Percentiles rank a stretch among this genome's conserved stretches.
phyloP scores from a whole-genome alignment of 2,329 filamentous ascomycete genomes.

The Aspergillus uvarum region DNA sequence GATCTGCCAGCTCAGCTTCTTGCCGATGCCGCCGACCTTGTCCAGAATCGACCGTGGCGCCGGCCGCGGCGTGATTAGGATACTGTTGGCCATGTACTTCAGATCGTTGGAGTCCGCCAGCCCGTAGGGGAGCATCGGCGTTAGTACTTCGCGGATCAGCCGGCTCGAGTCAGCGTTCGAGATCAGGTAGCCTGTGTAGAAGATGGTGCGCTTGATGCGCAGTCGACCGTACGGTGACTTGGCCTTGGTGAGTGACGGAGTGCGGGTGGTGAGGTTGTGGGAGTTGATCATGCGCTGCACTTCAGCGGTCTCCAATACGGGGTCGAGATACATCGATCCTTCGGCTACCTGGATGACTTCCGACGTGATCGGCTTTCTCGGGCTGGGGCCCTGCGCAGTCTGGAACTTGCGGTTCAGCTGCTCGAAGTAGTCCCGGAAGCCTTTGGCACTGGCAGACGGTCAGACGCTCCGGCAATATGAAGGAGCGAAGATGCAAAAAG shows the following conservation, averaged over 20 bases:
- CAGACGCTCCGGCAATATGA: conserved; percentile 6
- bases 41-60: conserved; percentile 70
- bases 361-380: conserved; percentile 65
- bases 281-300: conserved; percentile 86
- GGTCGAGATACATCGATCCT: conserved; percentile 69
- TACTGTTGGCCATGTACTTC: conserved; percentile 81
- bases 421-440: conserved; percentile 80
- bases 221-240: conserved; percentile 53
- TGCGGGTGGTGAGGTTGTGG: conserved; percentile 62
- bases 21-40: conserved; percentile 83
- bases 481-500: background rate
- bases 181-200: conserved; percentile 91
- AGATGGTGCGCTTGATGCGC: conserved; percentile 80
- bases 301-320: conserved; percentile 75
- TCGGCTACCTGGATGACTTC: conserved; percentile 88
- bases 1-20: conserved; percentile 80
- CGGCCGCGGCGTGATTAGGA: conserved; percentile 80
- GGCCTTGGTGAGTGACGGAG: conserved; percentile 33
- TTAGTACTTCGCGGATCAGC: conserved; percentile 61
- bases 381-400: conserved; percentile 40
- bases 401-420: conserved; percentile 68
- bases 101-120: conserved; percentile 66
- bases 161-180: conserved; percentile 67
- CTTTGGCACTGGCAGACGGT: conserved; percentile 58
- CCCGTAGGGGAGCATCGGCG: conserved; percentile 61